Percentiles rank a stretch among this genome's conserved stretches.
These are phyloP conservation scores for Tetrapisispora arboricola DNA, from an alignment of 805 yeast species.

Conservation along the genomic window DNA sequence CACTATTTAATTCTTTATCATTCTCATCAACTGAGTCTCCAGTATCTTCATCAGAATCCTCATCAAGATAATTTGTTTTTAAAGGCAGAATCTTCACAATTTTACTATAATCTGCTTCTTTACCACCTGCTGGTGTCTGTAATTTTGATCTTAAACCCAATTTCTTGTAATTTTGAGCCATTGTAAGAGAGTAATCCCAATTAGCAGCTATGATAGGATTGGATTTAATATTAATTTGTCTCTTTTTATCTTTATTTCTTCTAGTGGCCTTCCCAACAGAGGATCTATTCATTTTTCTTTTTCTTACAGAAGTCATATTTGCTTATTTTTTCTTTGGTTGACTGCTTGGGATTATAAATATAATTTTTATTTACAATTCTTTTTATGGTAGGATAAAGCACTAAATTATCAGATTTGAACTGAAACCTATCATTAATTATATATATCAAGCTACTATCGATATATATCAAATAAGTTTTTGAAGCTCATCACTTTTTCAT, in stretches of 20 bases:
- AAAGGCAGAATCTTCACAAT: constrained; percentile 30
- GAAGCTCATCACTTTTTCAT: neutral
- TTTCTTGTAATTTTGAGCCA: constrained; percentile 76
- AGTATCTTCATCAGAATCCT: constrained; percentile 23
- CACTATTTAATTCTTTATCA: constrained; percentile 14
- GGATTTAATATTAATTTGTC: constrained; percentile 52
- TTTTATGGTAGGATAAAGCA: too few relatives aligned
- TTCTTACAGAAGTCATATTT: constrained; percentile 63
- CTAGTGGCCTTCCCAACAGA: constrained; percentile 62
- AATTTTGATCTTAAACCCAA: constrained; percentile 67
- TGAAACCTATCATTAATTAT: too few relatives aligned
- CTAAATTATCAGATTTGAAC: too few relatives aligned
- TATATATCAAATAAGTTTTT: too few relatives aligned
- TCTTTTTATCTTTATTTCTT: constrained; percentile 57
- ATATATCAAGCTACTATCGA: too few relatives aligned
- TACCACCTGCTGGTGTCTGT: constrained; percentile 69
- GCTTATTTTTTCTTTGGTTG: too few relatives aligned
- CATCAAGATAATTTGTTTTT: constrained; percentile 13
- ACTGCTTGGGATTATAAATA: too few relatives aligned
- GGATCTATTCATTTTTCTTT: constrained; percentile 72
- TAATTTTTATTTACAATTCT: too few relatives aligned
- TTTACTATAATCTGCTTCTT: constrained; percentile 46
- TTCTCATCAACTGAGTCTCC: constrained; percentile 11
- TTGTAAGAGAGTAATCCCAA: constrained; percentile 79
- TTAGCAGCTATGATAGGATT: constrained; percentile 79